phyloP scores from a whole-genome alignment of 2,329 filamentous ascomycete species.

The Verticillium klebahnii region DNA sequence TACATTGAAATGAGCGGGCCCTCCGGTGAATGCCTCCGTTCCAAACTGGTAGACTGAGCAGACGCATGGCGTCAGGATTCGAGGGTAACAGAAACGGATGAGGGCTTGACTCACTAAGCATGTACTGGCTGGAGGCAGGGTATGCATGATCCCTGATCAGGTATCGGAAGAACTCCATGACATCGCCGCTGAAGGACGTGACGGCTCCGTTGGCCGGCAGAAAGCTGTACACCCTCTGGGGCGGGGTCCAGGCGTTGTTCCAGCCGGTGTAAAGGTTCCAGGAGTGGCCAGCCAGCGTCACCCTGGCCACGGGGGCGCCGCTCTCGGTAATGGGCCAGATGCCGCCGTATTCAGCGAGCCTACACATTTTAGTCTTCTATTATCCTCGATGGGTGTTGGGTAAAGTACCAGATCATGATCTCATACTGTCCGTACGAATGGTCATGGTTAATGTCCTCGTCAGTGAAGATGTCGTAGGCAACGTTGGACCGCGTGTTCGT shows the following conservation, averaged over 20 bases:
- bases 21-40: slow-evolving; percentile 14
- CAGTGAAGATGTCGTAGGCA: slow-evolving; percentile 56
- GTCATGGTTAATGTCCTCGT: slow-evolving; percentile 31
- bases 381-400: too few relatives aligned
- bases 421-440: slow-evolving; percentile 44
- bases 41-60: slow-evolving; percentile 13
- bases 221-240: slow-evolving; percentile 51
- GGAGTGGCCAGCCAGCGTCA: slow-evolving; percentile 40
- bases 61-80: background rate
- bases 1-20: slow-evolving; percentile 9
- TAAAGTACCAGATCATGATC: slow-evolving; percentile 52
- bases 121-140: slow-evolving; percentile 17
- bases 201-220: slow-evolving; percentile 24
- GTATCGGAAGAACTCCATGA: slow-evolving; percentile 49
- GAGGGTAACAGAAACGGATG: background rate
- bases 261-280: slow-evolving; percentile 51
- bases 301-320: slow-evolving; percentile 44
- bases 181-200: slow-evolving; percentile 44
- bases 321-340: slow-evolving; percentile 36
- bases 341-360: slow-evolving; percentile 51
- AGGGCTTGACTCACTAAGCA: slow-evolving; percentile 12
- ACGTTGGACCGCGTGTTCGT: slow-evolving; percentile 44
- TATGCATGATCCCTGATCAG: slow-evolving; percentile 36
- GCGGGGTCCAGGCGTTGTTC: slow-evolving; percentile 46
- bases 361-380: slow-evolving; percentile 12